phyloP scores from a whole-genome alignment of 495 filamentous ascomycete species.

The Xylaria longipes region DNA sequence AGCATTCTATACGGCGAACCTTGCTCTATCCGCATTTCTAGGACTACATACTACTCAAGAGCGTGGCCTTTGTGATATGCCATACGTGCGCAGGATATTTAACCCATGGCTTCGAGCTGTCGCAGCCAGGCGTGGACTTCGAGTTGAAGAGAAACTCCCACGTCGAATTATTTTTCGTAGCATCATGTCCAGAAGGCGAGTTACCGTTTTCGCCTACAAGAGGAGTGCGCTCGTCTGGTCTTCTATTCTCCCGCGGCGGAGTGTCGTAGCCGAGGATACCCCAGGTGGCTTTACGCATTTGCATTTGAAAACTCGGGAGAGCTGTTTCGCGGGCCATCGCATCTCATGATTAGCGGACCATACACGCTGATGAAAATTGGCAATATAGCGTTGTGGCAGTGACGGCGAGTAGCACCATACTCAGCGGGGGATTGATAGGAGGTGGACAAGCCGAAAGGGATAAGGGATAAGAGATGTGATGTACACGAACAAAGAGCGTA shows the following conservation, averaged over 20 bases:
- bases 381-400: neutral
- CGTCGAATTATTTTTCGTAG: constrained; percentile 24
- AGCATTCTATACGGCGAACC: neutral
- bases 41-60: constrained; percentile 58
- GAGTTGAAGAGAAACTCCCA: constrained; percentile 54
- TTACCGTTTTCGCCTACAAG: constrained; percentile 30
- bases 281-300: constrained; percentile 38
- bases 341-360: constrained; percentile 38
- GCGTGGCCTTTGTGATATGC: constrained; percentile 59
- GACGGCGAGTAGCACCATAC: constrained; percentile 10
- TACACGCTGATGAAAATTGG: constrained; percentile 2
- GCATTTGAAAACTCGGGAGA: constrained; percentile 36
- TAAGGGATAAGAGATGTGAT: neutral
- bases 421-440: neutral
- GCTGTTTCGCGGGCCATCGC: constrained; percentile 38
- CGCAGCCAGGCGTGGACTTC: constrained; percentile 52
- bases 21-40: neutral
- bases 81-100: constrained; percentile 61
- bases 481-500: neutral
- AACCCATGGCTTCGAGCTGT: constrained; percentile 59
- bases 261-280: constrained; percentile 30
- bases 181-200: constrained; percentile 22
- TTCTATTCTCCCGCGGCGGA: constrained; percentile 29
- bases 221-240: constrained; percentile 43
- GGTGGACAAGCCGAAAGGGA: neutral